Conservation (phyloP, 1,284 basidiomycete species). For the Ceratobasidium sp. region DNA sequence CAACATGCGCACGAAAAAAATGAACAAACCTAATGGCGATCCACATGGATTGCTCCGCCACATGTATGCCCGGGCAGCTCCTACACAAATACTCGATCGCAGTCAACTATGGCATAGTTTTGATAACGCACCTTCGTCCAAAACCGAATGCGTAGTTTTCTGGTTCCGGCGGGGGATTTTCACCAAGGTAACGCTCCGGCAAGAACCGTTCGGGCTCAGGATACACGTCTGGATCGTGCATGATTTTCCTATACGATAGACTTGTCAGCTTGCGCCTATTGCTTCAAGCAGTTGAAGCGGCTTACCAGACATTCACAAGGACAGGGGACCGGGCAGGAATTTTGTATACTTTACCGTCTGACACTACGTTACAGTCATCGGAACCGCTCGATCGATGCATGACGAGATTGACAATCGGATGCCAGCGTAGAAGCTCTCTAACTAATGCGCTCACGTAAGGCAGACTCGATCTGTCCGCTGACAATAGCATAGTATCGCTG, state of each 20-base stretch:
- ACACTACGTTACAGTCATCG: too few species aligned
- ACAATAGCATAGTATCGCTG: constrained; percentile 46
- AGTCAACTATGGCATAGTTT: background rate
- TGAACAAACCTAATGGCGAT: too few species aligned
- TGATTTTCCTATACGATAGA: background rate
- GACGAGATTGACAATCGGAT: constrained; percentile 44
- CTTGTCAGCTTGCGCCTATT: too few species aligned
- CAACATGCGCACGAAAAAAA: too few species aligned
- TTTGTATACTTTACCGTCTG: too few species aligned
- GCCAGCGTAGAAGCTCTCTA: constrained; percentile 49
- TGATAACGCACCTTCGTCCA: background rate
- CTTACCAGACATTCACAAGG: background rate
- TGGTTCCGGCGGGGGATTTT: constrained; percentile 60
- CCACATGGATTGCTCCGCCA: constrained; percentile 20
- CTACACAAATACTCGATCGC: background rate
- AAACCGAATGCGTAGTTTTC: constrained; percentile 31
- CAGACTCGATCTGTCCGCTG: constrained; percentile 45
- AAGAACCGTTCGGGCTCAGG: constrained; percentile 85
- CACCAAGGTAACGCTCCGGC: constrained; percentile 94
- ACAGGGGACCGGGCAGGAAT: too few species aligned
- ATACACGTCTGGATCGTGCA: constrained; percentile 91
- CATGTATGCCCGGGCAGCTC: constrained; percentile 16
- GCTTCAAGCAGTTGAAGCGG: too few species aligned
- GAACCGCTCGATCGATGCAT: too few species aligned
- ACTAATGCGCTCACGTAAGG: constrained; percentile 48